A percentile compares a stretch with the other conserved stretches of the same genome.
Conservation (phyloP, 768 basidiomycete species). For the Mycena epipterygia region DNA sequence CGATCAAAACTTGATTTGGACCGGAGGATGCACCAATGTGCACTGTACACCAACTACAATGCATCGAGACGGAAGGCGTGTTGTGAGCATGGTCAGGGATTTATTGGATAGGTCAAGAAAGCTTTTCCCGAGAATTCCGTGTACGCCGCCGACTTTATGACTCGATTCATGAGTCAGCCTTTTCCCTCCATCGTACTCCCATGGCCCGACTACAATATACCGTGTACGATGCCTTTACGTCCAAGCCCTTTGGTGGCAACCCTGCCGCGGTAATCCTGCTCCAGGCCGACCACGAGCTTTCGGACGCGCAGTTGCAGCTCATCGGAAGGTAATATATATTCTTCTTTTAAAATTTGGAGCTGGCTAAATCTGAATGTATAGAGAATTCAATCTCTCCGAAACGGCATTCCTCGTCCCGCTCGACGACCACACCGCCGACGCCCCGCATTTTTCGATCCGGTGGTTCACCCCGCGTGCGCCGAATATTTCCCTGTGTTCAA, state of each 20-base stretch:
- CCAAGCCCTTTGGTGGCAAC: conserved; percentile 27
- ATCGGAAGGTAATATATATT: conserved; percentile 23
- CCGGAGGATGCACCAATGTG: too few species aligned
- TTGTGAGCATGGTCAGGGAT: too few species aligned
- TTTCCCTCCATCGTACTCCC: too few species aligned
- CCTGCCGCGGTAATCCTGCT: conserved; percentile 30
- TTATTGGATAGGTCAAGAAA: too few species aligned
- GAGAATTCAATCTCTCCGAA: conserved; percentile 35
- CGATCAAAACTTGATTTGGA: too few species aligned
- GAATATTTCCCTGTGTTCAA: not conserved
- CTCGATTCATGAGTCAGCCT: too few species aligned
- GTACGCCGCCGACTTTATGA: too few species aligned
- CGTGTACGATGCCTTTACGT: conserved; percentile 31
- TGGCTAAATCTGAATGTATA: not conserved
- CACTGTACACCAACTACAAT: too few species aligned
- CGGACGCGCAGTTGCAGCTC: conserved; percentile 24
- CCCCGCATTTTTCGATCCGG: conserved; percentile 32
- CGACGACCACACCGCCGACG: conserved; percentile 28
- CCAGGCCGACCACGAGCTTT: conserved; percentile 30
- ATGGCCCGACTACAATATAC: conserved; percentile 21
- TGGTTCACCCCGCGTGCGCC: conserved; percentile 33
- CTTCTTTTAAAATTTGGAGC: not conserved
- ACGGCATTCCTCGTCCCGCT: conserved; percentile 33
- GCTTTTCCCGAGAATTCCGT: too few species aligned
- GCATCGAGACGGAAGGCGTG: too few species aligned